Evolutionary conservation across 139 green algal species (phyloP), one percentile per base, ranked within the genome.

Genomic region (Chlamydomonas sp.): DNA sequence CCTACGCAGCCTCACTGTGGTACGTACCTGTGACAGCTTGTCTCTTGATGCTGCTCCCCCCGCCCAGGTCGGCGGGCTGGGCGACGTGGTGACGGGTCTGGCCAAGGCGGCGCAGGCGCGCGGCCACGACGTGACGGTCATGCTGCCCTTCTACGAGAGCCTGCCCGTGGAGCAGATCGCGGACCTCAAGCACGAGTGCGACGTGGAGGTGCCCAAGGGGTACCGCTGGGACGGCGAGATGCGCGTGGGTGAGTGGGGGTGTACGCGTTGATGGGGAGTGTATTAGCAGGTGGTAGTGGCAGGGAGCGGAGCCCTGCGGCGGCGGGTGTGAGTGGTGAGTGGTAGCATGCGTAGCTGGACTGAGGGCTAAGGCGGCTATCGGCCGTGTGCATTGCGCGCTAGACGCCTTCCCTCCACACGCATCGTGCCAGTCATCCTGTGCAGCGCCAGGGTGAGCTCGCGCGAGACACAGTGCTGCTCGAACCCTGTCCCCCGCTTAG

Each of bases 91-190:
- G 64, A 95, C 93, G 8, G 96, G 96, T 3, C 90, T 98, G 64
- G 91, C 93, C 58, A 89, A 92, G 61, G 94, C 96, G n/a, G 96
- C 91, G 78, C 74, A 94, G 59, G 89, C 90, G 1, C 89, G 94
- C 2, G 96, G 96, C 0, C 96, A 98, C 93, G 79, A 91, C 64
- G 95, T 98, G 73, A 91, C 96, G 31, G 94, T 97, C 31, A 92
- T 96, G 84, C 93, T 97, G 91, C 96, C 97, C 59, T 99, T 96
- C 86, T 99, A 99, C 89, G 93, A 98, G 90, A 98, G 94, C 89
- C 88, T 99, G 69, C 91, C 94, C 1, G 63, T 93, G 3, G 91
- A 90, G 72, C 74, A 90, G 74, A 93, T 98, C 3, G 91, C 96
- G 77, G 93, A 90, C 10, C 78, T 98, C 59, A 89, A 94, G 68